Conservation (phyloP, 495 filamentous ascomycete genomes). For the Evernia prunastri region DNA sequence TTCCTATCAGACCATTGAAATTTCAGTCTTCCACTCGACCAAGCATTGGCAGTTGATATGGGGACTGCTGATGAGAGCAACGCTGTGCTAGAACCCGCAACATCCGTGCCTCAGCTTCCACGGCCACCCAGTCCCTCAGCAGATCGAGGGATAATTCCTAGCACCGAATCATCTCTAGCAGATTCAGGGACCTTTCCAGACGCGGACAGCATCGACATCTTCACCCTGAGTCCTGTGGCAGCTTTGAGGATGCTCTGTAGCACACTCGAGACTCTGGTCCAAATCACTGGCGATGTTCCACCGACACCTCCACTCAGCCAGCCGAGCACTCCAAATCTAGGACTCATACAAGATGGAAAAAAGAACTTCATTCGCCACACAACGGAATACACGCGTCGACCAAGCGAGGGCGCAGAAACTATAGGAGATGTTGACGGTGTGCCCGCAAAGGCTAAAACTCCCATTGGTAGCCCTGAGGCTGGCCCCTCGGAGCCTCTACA, state of each 20-base stretch:
- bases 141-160: conserved; percentile 23
- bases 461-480: conserved; percentile 41
- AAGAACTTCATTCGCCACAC: conserved; percentile 40
- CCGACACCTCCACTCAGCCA: conserved; percentile 62
- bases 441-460: conserved; percentile 35
- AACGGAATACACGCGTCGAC: conserved; percentile 15
- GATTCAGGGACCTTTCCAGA: conserved; percentile 19
- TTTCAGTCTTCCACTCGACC: neutral
- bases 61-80: conserved; percentile 4
- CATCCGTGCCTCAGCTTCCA: conserved; percentile 20
- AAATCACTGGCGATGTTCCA: conserved; percentile 63
- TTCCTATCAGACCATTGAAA: neutral
- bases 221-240: conserved; percentile 60
- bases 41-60: neutral
- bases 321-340: conserved; percentile 54
- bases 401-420: conserved; percentile 11
- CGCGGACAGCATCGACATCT: conserved; percentile 49
- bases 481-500: conserved; percentile 35
- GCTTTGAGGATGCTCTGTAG: conserved; percentile 74
- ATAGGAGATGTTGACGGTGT: conserved; percentile 38
- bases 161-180: conserved; percentile 16
- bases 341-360: conserved; percentile 48
- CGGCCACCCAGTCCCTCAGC: conserved; percentile 29
- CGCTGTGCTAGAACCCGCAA: neutral
- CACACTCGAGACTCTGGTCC: conserved; percentile 66